These are phyloP conservation scores for Fusarium staphyleae DNA, from an alignment of 2,329 filamentous ascomycete species.

Conservation along the genomic window DNA sequence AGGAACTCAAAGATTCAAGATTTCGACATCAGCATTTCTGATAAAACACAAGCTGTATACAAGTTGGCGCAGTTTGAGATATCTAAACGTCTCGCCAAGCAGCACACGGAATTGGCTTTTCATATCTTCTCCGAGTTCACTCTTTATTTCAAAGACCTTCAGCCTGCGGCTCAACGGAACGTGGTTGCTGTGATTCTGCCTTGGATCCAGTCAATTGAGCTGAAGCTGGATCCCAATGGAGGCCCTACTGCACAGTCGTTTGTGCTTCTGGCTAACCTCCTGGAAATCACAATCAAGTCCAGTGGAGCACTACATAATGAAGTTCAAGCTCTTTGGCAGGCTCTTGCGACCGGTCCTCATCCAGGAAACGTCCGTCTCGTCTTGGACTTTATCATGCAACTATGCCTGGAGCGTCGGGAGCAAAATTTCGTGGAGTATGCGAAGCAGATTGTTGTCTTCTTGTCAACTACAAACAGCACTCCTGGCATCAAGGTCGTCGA, in stretches of 20 bases:
- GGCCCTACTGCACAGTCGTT: constrained; percentile 92
- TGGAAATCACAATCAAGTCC: constrained; percentile 95
- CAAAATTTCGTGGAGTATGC: constrained; percentile 98
- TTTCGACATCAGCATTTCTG: constrained; percentile 97
- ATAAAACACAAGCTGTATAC: constrained; percentile 98
- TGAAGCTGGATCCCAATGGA: constrained; percentile 90
- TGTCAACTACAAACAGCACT: constrained; percentile 79
- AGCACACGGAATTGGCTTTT: constrained; percentile 89
- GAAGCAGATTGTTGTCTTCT: constrained; percentile 96
- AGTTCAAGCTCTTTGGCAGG: constrained; percentile 97
- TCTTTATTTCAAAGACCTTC: constrained; percentile 86
- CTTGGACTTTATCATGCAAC: constrained; percentile 92
- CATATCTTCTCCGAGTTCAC: constrained; percentile 96
- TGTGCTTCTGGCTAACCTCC: constrained; percentile 90
- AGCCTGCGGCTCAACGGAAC: constrained; percentile 84
- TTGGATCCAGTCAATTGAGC: constrained; percentile 93
- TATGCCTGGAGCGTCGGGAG: constrained; percentile 91
- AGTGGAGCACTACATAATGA: constrained; percentile 91
- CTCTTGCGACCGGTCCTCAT: constrained; percentile 89
- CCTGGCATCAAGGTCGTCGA: constrained; percentile 91
- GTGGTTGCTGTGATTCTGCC: constrained; percentile 93
- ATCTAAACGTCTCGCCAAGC: constrained; percentile 85
- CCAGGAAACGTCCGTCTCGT: constrained; percentile 93
- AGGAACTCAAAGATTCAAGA: constrained; percentile 92
- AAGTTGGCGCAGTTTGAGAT: constrained; percentile 98